Base-by-base conservation (phyloP, 208 protist genomes). In the Phytomonas francai region DNA sequence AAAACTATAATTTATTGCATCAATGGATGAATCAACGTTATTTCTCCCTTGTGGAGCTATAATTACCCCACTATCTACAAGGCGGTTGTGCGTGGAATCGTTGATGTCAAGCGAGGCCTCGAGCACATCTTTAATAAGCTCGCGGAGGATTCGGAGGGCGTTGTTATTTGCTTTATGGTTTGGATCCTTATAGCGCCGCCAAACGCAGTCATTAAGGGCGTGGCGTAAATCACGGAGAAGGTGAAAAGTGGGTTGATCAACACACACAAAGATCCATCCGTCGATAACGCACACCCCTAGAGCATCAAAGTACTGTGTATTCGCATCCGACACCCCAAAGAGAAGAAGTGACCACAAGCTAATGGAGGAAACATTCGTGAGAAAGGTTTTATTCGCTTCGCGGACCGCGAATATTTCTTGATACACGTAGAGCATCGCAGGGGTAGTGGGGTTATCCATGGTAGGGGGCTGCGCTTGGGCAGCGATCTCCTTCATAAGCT, bases 271-370 rank as follows among this genome's bases (percentile, higher is more conserved):
- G 28, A 96, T 78, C 88, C 90, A 96, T 14, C 73, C 75, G 54
- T 91, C 83, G 27, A 96, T 71, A 28, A 88, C 71, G 65, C 88
- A 92, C 30, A 96, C 67, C 4, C 67, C 67, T 27, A 96, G 57
- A 11, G 56, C 45, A 7, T 34, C 57, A 36, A 83, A 71, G 65
- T 91, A 93, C 45, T 63, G 45, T 32, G 83, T 77, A 28, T 83
- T 77, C 22, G 82, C 82, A 32, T 91, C 84, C 5, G 78, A 75
- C 12, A 79, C 83, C 3, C 88, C 91, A 70, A 96, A 93, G 27
- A 96, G 81, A 36, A 96, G 76, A 66, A 96, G 65, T 0, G 86
- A 84, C 88, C 88, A 96, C 16, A 94, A 59, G 36, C 80, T 90
- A 33, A 94, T 75, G 32, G 80, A 75, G 12, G 84, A 84, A 8